A percentile compares a stretch with the other conserved stretches of the same genome.
phyloP scores from a whole-genome alignment of 2,329 filamentous ascomycete species.

The Saccharata proteae region DNA sequence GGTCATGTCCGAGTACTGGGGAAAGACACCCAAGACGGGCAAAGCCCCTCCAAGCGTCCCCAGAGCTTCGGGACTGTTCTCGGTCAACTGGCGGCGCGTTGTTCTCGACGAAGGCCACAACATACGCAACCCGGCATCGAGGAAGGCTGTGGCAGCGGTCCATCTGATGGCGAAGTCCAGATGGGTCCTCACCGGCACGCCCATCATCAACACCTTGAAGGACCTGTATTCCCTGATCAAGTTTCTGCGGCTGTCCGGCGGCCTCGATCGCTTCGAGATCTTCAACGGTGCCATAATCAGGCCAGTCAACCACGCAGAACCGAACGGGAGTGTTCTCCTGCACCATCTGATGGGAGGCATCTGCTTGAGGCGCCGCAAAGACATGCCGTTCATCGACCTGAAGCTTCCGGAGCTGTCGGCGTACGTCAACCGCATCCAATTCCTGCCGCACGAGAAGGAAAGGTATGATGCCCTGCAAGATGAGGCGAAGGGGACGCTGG shows the following conservation, averaged over 20 bases:
- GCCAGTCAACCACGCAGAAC: slow-evolving; percentile 48
- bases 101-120: slow-evolving; percentile 76
- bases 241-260: slow-evolving; percentile 65
- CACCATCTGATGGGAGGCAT: slow-evolving; percentile 70
- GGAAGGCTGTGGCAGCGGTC: slow-evolving; percentile 56
- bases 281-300: slow-evolving; percentile 64
- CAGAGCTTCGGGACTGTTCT: slow-evolving; percentile 46
- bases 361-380: slow-evolving; percentile 70
- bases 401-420: slow-evolving; percentile 66
- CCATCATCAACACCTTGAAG: slow-evolving; percentile 70
- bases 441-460: slow-evolving; percentile 59
- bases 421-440: slow-evolving; percentile 62
- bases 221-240: slow-evolving; percentile 71
- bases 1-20: slow-evolving; percentile 52
- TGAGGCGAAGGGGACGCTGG: slow-evolving; percentile 62
- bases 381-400: slow-evolving; percentile 79
- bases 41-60: too few species aligned
- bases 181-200: slow-evolving; percentile 53
- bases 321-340: slow-evolving; percentile 50
- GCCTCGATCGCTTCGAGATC: slow-evolving; percentile 58
- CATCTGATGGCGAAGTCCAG: slow-evolving; percentile 56
- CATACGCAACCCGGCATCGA: slow-evolving; percentile 66
- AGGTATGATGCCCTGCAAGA: slow-evolving; percentile 61
- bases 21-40: slow-evolving; percentile 25
- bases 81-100: slow-evolving; percentile 62